Evolutionary conservation across 1,139 yeast species (phyloP).

Genomic region (Keqinozyma sinolaborantium): DNA sequence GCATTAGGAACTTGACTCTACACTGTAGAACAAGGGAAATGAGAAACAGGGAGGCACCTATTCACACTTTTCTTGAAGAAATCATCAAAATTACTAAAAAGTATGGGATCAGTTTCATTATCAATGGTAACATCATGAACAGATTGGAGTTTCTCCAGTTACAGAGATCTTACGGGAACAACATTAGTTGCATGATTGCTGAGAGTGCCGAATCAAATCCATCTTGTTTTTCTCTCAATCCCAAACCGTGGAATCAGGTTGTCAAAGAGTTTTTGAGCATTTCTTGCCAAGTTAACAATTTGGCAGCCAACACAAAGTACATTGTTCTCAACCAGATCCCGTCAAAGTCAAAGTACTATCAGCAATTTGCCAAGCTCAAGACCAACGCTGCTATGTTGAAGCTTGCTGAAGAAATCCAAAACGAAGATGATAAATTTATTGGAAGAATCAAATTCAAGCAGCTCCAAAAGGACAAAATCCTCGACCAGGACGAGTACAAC

Average conservation of each 20-base stretch:
- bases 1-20: constrained; percentile 78
- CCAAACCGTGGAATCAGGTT: constrained; percentile 53
- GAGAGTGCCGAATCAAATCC: constrained; percentile 87
- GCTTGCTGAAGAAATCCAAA: constrained; percentile 22
- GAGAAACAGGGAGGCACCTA: constrained; percentile 84
- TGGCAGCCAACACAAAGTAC: constrained; percentile 72
- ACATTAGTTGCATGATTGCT: constrained; percentile 88
- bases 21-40: constrained; percentile 88
- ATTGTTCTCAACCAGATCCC: constrained; percentile 77
- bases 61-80: constrained; percentile 60
- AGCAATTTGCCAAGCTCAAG: constrained; percentile 54
- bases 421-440: constrained; percentile 24
- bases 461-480: constrained; percentile 28
- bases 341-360: constrained; percentile 66
- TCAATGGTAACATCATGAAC: constrained; percentile 73
- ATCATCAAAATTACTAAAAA: constrained; percentile 61
- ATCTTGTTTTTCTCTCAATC: constrained; percentile 55
- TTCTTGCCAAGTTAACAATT: constrained; percentile 57
- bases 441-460: constrained; percentile 28
- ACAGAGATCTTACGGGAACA: constrained; percentile 47
- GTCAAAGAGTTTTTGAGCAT: constrained; percentile 51
- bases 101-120: constrained; percentile 66
- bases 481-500: constrained; percentile 17
- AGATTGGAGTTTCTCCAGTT: constrained; percentile 53
- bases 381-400: constrained; percentile 47